These are phyloP conservation scores for Blakeslea trispora DNA, from an alignment of 371 early-diverging fungal genomes.

Conservation along the genomic window DNA sequence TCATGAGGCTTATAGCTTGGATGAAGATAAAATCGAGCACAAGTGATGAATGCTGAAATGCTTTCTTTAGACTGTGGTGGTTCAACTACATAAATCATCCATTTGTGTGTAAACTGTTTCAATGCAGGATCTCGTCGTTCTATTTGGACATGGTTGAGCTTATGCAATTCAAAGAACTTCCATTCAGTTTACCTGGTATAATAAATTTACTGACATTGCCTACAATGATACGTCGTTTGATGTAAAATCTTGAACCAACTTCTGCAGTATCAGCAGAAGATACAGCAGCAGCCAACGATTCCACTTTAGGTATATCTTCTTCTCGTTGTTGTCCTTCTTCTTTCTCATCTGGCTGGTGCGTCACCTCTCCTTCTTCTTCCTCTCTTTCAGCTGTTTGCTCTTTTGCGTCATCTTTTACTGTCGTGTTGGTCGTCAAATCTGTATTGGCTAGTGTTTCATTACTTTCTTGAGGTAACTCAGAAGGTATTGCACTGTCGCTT, in stretches of 20 bases:
- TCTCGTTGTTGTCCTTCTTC: neutral
- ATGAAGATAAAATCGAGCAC: slow-evolving; percentile 87
- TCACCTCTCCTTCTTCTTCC: neutral
- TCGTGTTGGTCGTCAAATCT: too few species aligned
- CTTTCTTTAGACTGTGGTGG: slow-evolving; percentile 53
- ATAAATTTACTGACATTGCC: slow-evolving; percentile 87
- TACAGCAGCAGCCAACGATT: slow-evolving; percentile 37
- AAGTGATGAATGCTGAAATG: slow-evolving; percentile 69
- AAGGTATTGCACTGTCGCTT: neutral
- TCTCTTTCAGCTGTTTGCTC: neutral
- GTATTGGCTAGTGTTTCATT: neutral
- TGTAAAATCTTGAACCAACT: slow-evolving; percentile 84
- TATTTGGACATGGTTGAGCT: slow-evolving; percentile 7
- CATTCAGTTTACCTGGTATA: slow-evolving; percentile 53
- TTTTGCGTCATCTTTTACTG: neutral
- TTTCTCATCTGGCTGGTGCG: neutral
- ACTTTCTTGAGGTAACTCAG: neutral
- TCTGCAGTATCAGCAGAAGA: slow-evolving; percentile 29
- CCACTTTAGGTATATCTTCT: slow-evolving; percentile 15
- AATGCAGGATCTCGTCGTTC: slow-evolving; percentile 65
- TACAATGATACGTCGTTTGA: slow-evolving; percentile 75
- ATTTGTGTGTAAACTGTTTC: slow-evolving; percentile 76
- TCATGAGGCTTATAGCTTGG: slow-evolving; percentile 89
- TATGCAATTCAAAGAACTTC: too few species aligned
- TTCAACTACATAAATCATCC: slow-evolving; percentile 88